phyloP scores from a whole-genome alignment of 331 rosid species.

The Prunus yedoensis region DNA sequence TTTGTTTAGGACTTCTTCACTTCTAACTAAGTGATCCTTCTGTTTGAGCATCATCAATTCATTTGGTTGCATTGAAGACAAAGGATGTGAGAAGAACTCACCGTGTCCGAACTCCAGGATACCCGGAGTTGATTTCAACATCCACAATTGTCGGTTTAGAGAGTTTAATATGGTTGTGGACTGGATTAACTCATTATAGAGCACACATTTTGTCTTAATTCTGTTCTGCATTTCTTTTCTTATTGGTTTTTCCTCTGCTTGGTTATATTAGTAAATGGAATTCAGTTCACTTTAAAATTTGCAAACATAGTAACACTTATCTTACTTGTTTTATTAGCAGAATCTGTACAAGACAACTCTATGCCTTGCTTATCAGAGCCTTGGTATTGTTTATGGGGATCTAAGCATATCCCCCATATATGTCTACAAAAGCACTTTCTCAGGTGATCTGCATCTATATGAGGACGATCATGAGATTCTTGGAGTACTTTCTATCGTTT shows the following conservation, averaged over 20 bases:
- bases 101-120: neutral
- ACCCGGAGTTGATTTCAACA: neutral
- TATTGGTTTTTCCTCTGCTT: neutral
- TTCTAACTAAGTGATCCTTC: neutral
- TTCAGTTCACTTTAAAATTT: neutral
- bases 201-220: neutral
- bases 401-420: constrained; percentile 39
- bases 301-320: neutral
- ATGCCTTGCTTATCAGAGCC: constrained; percentile 37
- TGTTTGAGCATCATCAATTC: neutral
- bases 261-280: neutral
- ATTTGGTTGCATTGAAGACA: neutral
- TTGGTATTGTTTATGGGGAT: constrained; percentile 46
- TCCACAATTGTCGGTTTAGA: neutral
- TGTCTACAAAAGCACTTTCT: constrained; percentile 42
- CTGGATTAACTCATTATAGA: neutral
- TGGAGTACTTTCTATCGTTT: constrained; percentile 43
- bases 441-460: constrained; percentile 25
- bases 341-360: constrained; percentile 18
- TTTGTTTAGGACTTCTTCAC: neutral
- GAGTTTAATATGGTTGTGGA: neutral
- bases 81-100: neutral
- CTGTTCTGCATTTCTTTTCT: neutral
- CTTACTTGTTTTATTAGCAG: constrained; percentile 21
- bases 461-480: constrained; percentile 38